phyloP scores from a whole-genome alignment of 768 basidiomycete genomes.

The Leccinum barrowsii region DNA sequence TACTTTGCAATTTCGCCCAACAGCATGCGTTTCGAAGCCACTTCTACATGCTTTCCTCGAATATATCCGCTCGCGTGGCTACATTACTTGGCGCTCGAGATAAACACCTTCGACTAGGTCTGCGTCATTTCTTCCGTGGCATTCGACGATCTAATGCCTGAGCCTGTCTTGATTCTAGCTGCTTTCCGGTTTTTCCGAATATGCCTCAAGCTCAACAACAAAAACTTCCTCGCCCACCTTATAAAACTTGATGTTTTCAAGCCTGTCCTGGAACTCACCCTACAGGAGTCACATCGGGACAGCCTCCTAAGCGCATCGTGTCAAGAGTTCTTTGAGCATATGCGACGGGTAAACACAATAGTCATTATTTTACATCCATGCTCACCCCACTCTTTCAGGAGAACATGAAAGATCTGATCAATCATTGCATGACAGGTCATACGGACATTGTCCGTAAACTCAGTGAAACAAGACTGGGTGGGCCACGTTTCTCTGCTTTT shows the following conservation, averaged over 20 bases:
- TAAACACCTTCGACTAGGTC: slow-evolving; percentile 91
- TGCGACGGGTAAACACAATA: slow-evolving; percentile 66
- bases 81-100: slow-evolving; percentile 77
- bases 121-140: slow-evolving; percentile 26
- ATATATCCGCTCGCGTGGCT: slow-evolving; percentile 70
- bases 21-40: slow-evolving; percentile 93
- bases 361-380: not conserved
- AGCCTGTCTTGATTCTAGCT: slow-evolving; percentile 43
- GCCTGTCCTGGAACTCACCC: slow-evolving; percentile 80
- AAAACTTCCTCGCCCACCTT: slow-evolving; percentile 67
- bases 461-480: slow-evolving; percentile 55
- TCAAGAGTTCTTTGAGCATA: slow-evolving; percentile 92
- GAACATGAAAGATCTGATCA: slow-evolving; percentile 83
- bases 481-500: slow-evolving; percentile 67
- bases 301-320: slow-evolving; percentile 93
- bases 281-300: slow-evolving; percentile 80
- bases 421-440: slow-evolving; percentile 77
- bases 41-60: slow-evolving; percentile 82
- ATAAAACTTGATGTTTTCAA: slow-evolving; percentile 82
- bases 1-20: slow-evolving; percentile 81
- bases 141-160: slow-evolving; percentile 13
- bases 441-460: slow-evolving; percentile 63
- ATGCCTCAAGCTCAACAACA: slow-evolving; percentile 78
- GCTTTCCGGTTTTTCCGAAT: slow-evolving; percentile 90
- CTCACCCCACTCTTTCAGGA: slow-evolving; percentile 48